phyloP scores from a whole-genome alignment of 2,329 filamentous ascomycete species.

The Ascosphaera apis region DNA sequence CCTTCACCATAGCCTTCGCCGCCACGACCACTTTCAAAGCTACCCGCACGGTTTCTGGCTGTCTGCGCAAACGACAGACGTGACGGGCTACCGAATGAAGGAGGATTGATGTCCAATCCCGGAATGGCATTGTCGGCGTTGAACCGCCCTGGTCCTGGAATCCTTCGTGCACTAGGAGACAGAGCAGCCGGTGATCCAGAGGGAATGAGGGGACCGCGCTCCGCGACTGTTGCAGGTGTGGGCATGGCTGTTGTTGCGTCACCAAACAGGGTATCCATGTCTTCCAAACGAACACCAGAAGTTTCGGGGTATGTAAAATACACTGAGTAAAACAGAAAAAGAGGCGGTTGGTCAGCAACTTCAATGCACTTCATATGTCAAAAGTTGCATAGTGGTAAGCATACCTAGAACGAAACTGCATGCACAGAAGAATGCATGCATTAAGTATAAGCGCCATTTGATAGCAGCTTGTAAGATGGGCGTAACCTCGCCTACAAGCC shows the following conservation, averaged over 20 bases:
- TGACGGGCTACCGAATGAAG: no score
- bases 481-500: slow-evolving; percentile 86
- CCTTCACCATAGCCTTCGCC: no score
- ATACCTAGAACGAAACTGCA: slow-evolving; percentile 88
- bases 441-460: slow-evolving; percentile 76
- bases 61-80: neutral
- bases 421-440: slow-evolving; percentile 94
- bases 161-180: slow-evolving; percentile 44
- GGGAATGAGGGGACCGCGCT: slow-evolving; percentile 62
- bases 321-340: no score
- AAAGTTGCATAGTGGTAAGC: slow-evolving; percentile 12
- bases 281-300: slow-evolving; percentile 79
- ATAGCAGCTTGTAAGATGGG: slow-evolving; percentile 82
- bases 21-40: slow-evolving; percentile 14
- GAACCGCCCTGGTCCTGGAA: slow-evolving; percentile 18
- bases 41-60: no score
- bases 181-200: slow-evolving; percentile 58
- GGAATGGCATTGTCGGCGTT: slow-evolving; percentile 50
- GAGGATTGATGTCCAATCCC: slow-evolving; percentile 59
- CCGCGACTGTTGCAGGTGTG: slow-evolving; percentile 54
- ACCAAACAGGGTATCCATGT: slow-evolving; percentile 89
- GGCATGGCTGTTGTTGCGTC: slow-evolving; percentile 68
- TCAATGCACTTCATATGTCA: neutral
- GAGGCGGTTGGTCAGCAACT: slow-evolving; percentile 1
- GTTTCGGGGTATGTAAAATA: slow-evolving; percentile 97